Evolutionary conservation across 208 protist species (phyloP).

Genomic region (Leishmania martiniquensis): DNA sequence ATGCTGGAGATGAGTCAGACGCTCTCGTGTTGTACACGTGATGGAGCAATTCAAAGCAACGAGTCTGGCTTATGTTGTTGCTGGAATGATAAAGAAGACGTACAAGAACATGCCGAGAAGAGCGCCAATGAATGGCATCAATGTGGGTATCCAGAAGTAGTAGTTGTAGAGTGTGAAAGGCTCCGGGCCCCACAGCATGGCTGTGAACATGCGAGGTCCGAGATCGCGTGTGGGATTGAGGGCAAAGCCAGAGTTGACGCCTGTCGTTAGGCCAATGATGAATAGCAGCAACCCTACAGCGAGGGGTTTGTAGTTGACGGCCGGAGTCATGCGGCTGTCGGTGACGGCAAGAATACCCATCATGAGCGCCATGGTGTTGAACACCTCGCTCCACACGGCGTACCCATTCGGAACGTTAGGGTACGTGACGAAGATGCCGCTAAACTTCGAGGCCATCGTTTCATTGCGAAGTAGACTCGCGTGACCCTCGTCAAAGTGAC

Average conservation of each 20-base stretch:
- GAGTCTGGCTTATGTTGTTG: neutral
- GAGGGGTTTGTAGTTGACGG: constrained; percentile 43
- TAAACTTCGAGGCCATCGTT: constrained; percentile 31
- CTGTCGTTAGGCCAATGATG: constrained; percentile 43
- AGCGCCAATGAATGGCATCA: constrained; percentile 41
- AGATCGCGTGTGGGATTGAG: constrained; percentile 63
- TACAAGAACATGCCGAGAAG: constrained; percentile 46
- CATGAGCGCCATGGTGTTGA: constrained; percentile 47
- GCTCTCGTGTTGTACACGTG: too few species aligned
- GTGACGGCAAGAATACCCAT: constrained; percentile 53
- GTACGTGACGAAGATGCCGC: constrained; percentile 61
- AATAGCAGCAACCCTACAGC: constrained; percentile 49
- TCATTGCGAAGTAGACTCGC: constrained; percentile 14
- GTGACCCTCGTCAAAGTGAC: constrained; percentile 29
- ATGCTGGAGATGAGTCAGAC: too few species aligned
- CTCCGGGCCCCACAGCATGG: constrained; percentile 38
- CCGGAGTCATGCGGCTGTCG: constrained; percentile 43
- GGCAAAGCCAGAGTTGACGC: constrained; percentile 48
- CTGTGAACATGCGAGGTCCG: constrained; percentile 41
- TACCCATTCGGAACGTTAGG: constrained; percentile 31
- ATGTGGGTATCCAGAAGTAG: constrained; percentile 55
- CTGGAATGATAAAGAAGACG: constrained; percentile 41
- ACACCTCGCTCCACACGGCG: constrained; percentile 43
- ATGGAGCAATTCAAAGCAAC: neutral
- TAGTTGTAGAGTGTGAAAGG: constrained; percentile 41